A percentile compares a stretch with the other conserved stretches of the same genome.
These are phyloP conservation scores for Turritis glabra DNA, from an alignment of 345 rosid genomes.

Conservation along the genomic window DNA sequence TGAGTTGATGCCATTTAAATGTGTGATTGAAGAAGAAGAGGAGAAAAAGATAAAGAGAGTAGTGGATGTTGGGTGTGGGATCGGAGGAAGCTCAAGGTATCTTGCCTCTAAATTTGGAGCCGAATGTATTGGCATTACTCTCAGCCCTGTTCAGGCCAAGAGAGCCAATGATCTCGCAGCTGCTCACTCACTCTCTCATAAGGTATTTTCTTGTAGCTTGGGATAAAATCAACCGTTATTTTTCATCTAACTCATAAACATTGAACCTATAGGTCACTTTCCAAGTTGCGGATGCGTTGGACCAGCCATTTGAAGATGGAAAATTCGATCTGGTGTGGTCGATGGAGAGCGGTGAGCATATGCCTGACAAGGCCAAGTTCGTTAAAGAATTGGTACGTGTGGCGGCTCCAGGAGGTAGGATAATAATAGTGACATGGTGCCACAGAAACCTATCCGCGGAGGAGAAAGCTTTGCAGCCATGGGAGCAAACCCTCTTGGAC, in stretches of 20 bases:
- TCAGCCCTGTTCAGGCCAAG: constrained; percentile 81
- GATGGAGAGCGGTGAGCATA: constrained; percentile 98
- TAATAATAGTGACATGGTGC: constrained; percentile 94
- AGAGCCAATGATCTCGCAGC: constrained; percentile 78
- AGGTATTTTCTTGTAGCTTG: constrained; percentile 35
- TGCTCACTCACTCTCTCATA: constrained; percentile 60
- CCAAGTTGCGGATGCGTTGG: constrained; percentile 89
- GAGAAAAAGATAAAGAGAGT: constrained; percentile 52
- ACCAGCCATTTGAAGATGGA: constrained; percentile 84
- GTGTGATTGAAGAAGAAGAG: constrained; percentile 14
- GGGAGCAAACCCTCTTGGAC: constrained; percentile 67
- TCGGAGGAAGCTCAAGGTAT: constrained; percentile 94
- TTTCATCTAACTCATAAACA: background rate
- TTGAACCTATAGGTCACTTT: constrained; percentile 55
- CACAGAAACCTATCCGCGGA: constrained; percentile 67
- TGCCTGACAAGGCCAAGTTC: constrained; percentile 87
- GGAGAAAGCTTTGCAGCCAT: constrained; percentile 63
- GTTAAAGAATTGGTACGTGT: constrained; percentile 77
- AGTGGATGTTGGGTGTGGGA: constrained; percentile 96
- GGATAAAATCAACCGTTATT: background rate
- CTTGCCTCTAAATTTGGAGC: constrained; percentile 72
- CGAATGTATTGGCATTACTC: constrained; percentile 66
- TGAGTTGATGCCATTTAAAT: background rate
- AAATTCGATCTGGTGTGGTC: constrained; percentile 90
- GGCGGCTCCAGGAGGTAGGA: constrained; percentile 77